A percentile compares a stretch with the other conserved stretches of the same genome.
phyloP scores from a whole-genome alignment of 148 eudicot species.

The Pharnaceum exiguum region DNA sequence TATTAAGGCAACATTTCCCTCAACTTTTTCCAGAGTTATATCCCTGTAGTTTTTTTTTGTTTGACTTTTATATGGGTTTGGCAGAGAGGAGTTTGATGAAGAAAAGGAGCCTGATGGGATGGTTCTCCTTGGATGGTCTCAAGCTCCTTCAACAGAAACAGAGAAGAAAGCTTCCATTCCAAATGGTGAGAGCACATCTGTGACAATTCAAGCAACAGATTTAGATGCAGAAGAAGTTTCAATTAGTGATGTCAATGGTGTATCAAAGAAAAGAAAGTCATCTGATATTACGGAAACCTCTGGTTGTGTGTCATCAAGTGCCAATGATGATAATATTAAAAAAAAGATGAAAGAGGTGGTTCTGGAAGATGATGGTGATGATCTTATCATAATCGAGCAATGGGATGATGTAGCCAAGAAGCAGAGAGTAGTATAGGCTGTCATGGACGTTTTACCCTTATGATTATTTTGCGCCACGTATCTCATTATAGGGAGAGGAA shows the following conservation, averaged over 20 bases:
- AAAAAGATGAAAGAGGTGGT: conserved; percentile 40
- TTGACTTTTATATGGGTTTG: conserved; percentile 1
- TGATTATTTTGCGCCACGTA: conserved; percentile 7
- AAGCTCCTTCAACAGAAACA: conserved; percentile 38
- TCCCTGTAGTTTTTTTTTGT: background rate
- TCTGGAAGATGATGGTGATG: conserved; percentile 40
- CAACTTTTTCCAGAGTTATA: background rate
- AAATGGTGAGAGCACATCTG: conserved; percentile 60
- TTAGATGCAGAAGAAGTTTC: conserved; percentile 31
- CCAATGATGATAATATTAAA: conserved; percentile 7
- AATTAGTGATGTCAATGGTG: conserved; percentile 23
- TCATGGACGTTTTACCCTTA: conserved; percentile 7
- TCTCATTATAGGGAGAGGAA: conserved; percentile 9
- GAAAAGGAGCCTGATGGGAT: conserved; percentile 96
- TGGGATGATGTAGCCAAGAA: conserved; percentile 47
- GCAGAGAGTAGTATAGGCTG: conserved; percentile 32
- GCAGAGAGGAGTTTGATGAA: conserved; percentile 93
- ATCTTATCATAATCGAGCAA: conserved; percentile 48
- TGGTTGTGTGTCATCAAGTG: conserved; percentile 14
- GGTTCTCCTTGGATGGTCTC: conserved; percentile 89
- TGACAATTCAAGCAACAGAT: conserved; percentile 22
- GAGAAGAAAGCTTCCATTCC: conserved; percentile 28
- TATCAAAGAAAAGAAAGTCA: conserved; percentile 68
- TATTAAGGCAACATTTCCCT: background rate
- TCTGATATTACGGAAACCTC: conserved; percentile 33